These are phyloP conservation scores for Austroboletus festivus DNA, from an alignment of 768 basidiomycete species.

Conservation along the genomic window DNA sequence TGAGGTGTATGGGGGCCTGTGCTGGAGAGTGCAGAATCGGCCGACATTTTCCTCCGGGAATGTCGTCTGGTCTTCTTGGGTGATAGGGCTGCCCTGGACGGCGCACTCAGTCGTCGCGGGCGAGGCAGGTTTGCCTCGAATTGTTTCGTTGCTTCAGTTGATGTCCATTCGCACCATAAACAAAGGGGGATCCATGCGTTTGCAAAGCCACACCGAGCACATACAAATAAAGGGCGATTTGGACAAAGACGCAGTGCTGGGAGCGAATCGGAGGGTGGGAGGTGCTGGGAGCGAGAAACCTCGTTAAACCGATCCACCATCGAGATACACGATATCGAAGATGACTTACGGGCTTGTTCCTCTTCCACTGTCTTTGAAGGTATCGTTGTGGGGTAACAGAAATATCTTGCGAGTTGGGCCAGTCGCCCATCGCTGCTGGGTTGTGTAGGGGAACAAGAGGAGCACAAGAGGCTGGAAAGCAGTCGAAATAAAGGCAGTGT, in stretches of 20 bases:
- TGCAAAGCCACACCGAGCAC: conserved; percentile 44
- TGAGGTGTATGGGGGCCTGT: conserved; percentile 21
- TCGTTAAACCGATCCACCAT: conserved; percentile 19
- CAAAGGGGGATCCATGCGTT: conserved; percentile 49
- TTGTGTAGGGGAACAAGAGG: conserved; percentile 7
- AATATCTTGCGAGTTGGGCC: conserved; percentile 15
- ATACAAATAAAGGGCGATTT: conserved; percentile 44
- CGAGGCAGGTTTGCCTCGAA: conserved; percentile 41
- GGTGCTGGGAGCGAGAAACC: conserved; percentile 30
- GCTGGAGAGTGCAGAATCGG: conserved; percentile 20
- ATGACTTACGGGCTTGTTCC: conserved; percentile 37
- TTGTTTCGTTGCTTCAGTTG: conserved; percentile 36
- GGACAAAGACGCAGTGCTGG: conserved; percentile 43
- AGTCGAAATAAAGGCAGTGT: conserved; percentile 23
- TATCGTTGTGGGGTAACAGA: conserved; percentile 31
- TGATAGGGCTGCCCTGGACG: conserved; percentile 12
- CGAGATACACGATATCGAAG: conserved; percentile 11
- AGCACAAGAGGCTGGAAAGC: neutral
- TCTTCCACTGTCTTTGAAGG: conserved; percentile 41
- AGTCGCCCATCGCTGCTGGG: conserved; percentile 15
- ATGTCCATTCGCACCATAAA: conserved; percentile 51
- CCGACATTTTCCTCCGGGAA: conserved; percentile 20
- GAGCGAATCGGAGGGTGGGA: conserved; percentile 45
- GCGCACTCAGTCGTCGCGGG: conserved; percentile 31
- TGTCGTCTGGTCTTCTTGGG: conserved; percentile 10